Base-by-base conservation (phyloP, 2,329 filamentous ascomycete genomes). In the Clarireedia homoeocarpa region DNA sequence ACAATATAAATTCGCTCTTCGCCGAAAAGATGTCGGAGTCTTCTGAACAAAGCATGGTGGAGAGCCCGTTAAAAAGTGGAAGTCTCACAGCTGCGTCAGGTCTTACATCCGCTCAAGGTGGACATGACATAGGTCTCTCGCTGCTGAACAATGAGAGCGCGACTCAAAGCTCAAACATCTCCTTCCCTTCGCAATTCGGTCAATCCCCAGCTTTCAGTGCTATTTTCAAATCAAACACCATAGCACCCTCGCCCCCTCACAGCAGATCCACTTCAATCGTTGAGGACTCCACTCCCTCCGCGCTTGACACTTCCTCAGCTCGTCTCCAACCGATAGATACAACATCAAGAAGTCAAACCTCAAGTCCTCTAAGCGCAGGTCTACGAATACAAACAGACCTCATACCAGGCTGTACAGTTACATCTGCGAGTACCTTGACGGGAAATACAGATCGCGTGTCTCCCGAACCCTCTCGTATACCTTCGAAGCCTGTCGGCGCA, bases 151-250 rank as follows among this genome's bases (percentile, higher is more conserved):
- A 38, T 12, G 34, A 38, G 20, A 48, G 40, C 15, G 26, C 51
- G 7, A 48, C 23, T 17, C 51, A 48, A 23, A 48, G 39, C 15
- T 48, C 51, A 38, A 39, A 48, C 17, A 24, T 53, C 6, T 26
- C 51, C 3, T 40, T 48, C 7, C 27, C 51, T 27, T n/a, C 26
- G 34, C 51, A 53, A 47, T 53, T 44, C 23, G 34, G 30, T 39
- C 51, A 39, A 54, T 9, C 24, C 12, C 26, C 53, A 50, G 46
- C 53, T 23, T 50, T 49, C 15, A 44, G 58, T 6, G 49, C 59
- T 36, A 59, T 60, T 3, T 74, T 75, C 59, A 64, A 68, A 53
- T 69, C 72, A 46, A 71, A 70, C 58, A 73, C 71, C 14, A 73
- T 70, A 63, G 70, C 72, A 24, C 71, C 73, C 44, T 73, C 72